Percentiles rank a stretch among this genome's conserved stretches.
phyloP scores from a whole-genome alignment of 257 asterid genomes.

The Cinchona pubescens region DNA sequence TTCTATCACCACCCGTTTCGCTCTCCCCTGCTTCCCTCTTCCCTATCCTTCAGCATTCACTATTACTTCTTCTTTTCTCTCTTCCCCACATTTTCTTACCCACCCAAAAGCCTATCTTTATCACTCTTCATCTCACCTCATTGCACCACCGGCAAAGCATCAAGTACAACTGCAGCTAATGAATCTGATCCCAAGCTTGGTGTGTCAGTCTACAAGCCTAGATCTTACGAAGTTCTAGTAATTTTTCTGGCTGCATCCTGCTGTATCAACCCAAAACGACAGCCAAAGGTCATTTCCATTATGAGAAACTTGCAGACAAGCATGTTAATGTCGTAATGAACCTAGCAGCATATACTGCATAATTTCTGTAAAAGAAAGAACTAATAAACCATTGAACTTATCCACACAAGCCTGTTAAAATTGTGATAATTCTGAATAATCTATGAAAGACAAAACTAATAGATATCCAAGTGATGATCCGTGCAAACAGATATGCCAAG shows the following conservation, averaged over 20 bases:
- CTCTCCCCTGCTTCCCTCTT: too few species aligned
- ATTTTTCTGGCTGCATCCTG: too few species aligned
- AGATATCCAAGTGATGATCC: not conserved
- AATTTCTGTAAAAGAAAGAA: too few species aligned
- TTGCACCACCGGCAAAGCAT: conserved; percentile 41
- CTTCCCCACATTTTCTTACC: not conserved
- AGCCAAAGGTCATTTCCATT: too few species aligned
- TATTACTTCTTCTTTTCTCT: conserved; percentile 23
- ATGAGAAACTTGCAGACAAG: too few species aligned
- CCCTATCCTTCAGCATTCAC: conserved; percentile 16
- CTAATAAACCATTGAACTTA: too few species aligned
- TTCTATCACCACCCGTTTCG: conserved; percentile 28
- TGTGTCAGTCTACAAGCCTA: conserved; percentile 89
- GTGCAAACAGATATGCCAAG: not conserved
- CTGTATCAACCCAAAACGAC: too few species aligned
- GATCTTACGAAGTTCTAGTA: conserved; percentile 77
- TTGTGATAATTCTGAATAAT: too few species aligned
- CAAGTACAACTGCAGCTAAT: conserved; percentile 43
- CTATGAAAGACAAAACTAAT: too few species aligned
- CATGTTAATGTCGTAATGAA: too few species aligned
- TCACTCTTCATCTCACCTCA: conserved; percentile 16
- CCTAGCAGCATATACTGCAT: too few species aligned
- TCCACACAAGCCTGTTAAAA: too few species aligned
- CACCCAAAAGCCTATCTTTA: not conserved
- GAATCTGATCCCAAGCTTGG: conserved; percentile 61